A percentile compares a stretch with the other conserved stretches of the same genome.
phyloP scores from a whole-genome alignment of 352 stramenopile genomes.

The Phytophthora rubi region DNA sequence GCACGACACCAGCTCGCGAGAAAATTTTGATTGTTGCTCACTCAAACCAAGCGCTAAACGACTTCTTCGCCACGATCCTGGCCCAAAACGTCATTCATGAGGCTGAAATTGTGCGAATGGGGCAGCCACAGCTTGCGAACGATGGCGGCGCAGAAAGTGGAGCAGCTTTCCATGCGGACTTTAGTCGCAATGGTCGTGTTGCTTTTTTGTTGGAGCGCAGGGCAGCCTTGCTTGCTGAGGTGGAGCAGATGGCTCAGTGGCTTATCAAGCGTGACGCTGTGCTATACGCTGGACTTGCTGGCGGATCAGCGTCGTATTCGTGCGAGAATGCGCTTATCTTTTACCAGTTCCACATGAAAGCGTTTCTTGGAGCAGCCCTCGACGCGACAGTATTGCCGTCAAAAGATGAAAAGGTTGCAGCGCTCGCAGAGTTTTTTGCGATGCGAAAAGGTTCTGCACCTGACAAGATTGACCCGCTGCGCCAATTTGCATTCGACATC shows the following conservation, averaged over 20 bases:
- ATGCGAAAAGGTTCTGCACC: conserved; percentile 38
- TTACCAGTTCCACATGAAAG: conserved; percentile 90
- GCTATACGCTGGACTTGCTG: conserved; percentile 54
- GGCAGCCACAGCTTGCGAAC: conserved; percentile 34
- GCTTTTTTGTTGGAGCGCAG: conserved; percentile 74
- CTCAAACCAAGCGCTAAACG: conserved; percentile 95
- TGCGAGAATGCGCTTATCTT: conserved; percentile 97
- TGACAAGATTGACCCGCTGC: conserved; percentile 30
- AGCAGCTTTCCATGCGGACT: conserved; percentile 93
- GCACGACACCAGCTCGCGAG: conserved; percentile 74
- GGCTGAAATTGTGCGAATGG: conserved; percentile 93
- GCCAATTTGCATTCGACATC: conserved; percentile 72
- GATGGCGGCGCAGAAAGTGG: conserved; percentile 41
- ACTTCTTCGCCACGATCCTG: conserved; percentile 96
- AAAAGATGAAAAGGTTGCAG: conserved; percentile 26
- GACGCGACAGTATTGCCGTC: conserved; percentile 18
- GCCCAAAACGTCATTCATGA: conserved; percentile 74
- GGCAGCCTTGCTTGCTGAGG: conserved; percentile 89
- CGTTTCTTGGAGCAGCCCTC: conserved; percentile 62
- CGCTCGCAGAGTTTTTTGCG: conserved; percentile 50
- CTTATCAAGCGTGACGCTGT: conserved; percentile 62
- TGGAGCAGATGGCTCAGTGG: conserved; percentile 92
- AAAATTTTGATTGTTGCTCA: conserved; percentile 95
- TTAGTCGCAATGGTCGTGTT: conserved; percentile 94
- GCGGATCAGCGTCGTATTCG: conserved; percentile 90